Evolutionary conservation across 352 stramenopile species (phyloP), one percentile per base, ranked within the genome.

Genomic region (Blastocystis sp.): DNA sequence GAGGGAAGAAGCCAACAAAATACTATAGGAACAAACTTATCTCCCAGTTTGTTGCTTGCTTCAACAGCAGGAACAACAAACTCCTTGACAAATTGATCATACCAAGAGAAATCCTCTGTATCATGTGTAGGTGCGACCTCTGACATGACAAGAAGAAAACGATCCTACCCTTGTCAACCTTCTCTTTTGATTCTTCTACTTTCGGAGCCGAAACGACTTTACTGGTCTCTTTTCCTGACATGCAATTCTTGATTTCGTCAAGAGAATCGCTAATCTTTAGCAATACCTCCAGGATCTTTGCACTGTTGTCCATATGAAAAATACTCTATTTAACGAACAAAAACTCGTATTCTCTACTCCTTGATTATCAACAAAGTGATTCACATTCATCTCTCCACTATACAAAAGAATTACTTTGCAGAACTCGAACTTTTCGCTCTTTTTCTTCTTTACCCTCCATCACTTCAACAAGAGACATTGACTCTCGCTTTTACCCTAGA

Each of bases 221-320:
- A 53, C 39, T 34, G 4, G 39, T 15, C 39, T 39, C 23, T 6
- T 20, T 39, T 26, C 26, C 55, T 9, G 13, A 23, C 45, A 41
- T 63, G 6, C 64, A 53, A 45, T 18, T 26, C 43, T 80, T 80
- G 39, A 80, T 80, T 39, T 80, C 70, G 20, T 80, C 70, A 26
- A 80, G 55, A 63, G 70, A 61, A 13, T 80, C 64, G 70, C 70
- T 80, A 8, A 80, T 80, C 54, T 80, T 80, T 26, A 54, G 45
- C 34, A 80, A 37, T 6, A 80, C 26, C 45, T 80, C 70, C 8
- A 63, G 15, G 43, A 63, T 80, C 34, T 80, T 80, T 23, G 53
- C 39, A 45, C 23, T 62, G 7, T 15, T 34, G 34, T 80, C 26
- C 70, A 80, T 80, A 59, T 59, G 13, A 59, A 59, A n/a, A 34